Evolutionary conservation across 768 basidiomycete genomes (phyloP).

Genomic region (Panellus pusillus): DNA sequence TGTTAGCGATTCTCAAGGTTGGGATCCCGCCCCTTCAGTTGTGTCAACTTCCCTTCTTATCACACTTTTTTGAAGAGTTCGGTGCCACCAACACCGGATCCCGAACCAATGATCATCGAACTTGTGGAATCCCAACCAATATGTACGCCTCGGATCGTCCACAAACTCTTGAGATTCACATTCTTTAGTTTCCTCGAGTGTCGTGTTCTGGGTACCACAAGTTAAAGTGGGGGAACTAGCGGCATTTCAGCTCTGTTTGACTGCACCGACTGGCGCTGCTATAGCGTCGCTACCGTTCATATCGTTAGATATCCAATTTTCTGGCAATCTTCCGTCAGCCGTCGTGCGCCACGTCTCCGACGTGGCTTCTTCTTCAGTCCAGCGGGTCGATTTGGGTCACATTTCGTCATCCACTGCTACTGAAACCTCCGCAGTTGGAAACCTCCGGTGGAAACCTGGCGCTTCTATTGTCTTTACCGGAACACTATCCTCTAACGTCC

Average conservation of each 20-base stretch:
- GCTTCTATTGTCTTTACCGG: constrained; percentile 61
- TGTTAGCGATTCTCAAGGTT: constrained; percentile 74
- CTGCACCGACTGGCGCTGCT: constrained; percentile 46
- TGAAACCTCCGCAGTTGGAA: constrained; percentile 27
- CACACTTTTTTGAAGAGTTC: constrained; percentile 53
- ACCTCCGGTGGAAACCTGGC: constrained; percentile 61
- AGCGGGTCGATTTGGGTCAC: constrained; percentile 48
- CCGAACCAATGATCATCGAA: constrained; percentile 57
- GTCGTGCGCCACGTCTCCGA: constrained; percentile 45
- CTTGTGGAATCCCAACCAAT: constrained; percentile 62
- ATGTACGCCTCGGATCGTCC: constrained; percentile 42
- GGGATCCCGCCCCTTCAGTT: constrained; percentile 5
- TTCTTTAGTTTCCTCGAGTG: constrained; percentile 56
- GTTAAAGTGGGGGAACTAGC: constrained; percentile 59
- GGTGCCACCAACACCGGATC: constrained; percentile 56
- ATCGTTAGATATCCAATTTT: constrained; percentile 60
- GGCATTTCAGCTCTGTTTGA: constrained; percentile 74
- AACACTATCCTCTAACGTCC: constrained; percentile 48
- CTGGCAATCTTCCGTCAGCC: constrained; percentile 45
- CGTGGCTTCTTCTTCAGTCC: constrained; percentile 28
- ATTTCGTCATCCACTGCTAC: constrained; percentile 24
- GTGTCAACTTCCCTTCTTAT: neutral
- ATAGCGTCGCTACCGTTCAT: constrained; percentile 63
- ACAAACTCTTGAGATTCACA: constrained; percentile 1
- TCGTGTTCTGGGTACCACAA: constrained; percentile 72